A percentile compares a stretch with the other conserved stretches of the same genome.
Evolutionary conservation across 2,329 filamentous ascomycete genomes (phyloP).

Genomic region (Exophiala sideris): DNA sequence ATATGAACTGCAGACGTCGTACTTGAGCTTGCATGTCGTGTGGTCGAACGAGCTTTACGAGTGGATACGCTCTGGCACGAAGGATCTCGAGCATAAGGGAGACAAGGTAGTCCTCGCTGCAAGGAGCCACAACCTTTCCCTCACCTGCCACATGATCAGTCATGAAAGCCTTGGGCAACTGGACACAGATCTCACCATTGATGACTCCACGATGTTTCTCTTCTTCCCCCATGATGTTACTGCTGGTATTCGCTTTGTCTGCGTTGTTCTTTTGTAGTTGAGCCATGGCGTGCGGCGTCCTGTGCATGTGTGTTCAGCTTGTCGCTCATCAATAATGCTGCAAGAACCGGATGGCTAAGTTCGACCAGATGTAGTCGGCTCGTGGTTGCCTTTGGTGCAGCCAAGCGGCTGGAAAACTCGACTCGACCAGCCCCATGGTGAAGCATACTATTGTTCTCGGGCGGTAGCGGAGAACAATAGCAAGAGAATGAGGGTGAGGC

Average conservation of each 20-base stretch:
- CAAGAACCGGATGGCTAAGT: too few relatives aligned
- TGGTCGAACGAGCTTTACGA: constrained; percentile 9
- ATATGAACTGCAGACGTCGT: constrained; percentile 13
- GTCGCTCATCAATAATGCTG: too few relatives aligned
- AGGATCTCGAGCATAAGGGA: constrained; percentile 16
- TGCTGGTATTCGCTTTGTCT: neutral
- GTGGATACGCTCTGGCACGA: constrained; percentile 19
- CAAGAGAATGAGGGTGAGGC: neutral
- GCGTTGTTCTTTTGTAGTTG: neutral
- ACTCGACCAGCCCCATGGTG: too few relatives aligned
- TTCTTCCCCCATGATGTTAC: neutral
- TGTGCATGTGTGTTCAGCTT: too few relatives aligned
- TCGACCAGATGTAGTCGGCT: too few relatives aligned
- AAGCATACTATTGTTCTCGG: too few relatives aligned
- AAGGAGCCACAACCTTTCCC: constrained; percentile 9
- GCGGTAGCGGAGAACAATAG: too few relatives aligned
- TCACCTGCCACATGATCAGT: constrained; percentile 5
- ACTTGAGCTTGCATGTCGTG: constrained; percentile 6
- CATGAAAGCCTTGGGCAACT: neutral
- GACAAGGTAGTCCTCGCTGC: constrained; percentile 20
- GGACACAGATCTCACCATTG: neutral
- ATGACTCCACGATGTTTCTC: constrained; percentile 4
- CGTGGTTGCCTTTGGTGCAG: too few relatives aligned
- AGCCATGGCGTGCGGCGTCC: neutral
- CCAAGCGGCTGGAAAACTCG: too few relatives aligned